Conservation (phyloP, 345 rosid genomes). For the Clausena lansium region DNA sequence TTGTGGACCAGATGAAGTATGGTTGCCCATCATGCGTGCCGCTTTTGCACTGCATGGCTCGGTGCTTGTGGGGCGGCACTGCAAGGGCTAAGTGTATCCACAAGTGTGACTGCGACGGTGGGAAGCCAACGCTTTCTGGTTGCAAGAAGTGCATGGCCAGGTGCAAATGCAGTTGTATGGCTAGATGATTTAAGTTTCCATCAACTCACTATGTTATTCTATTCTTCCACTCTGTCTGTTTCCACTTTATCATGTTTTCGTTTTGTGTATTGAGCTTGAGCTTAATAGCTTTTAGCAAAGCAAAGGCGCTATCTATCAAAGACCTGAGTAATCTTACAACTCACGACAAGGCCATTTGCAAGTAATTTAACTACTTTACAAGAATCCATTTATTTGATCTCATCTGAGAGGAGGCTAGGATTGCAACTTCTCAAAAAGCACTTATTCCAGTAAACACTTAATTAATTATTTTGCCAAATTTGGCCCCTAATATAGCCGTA, state of each 20-base stretch:
- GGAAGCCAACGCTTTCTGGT: conserved; percentile 44
- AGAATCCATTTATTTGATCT: neutral
- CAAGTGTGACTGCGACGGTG: conserved; percentile 50
- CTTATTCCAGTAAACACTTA: too few relatives aligned
- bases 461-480: neutral
- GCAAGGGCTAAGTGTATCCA: conserved; percentile 37
- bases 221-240: neutral
- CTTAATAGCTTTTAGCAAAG: neutral
- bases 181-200: conserved; percentile 1
- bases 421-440: neutral
- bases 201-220: neutral
- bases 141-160: conserved; percentile 69
- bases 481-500: neutral
- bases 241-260: neutral
- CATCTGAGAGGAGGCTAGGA: neutral
- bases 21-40: conserved; percentile 59
- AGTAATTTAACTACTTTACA: too few relatives aligned
- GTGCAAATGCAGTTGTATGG: conserved; percentile 70
- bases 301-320: neutral
- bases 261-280: too few relatives aligned
- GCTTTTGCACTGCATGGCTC: conserved; percentile 66
- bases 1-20: conserved; percentile 48
- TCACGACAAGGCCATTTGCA: too few relatives aligned
- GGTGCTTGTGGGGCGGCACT: conserved; percentile 74
- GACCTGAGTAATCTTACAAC: too few relatives aligned